Evolutionary conservation across 176 grass and related monocot genomes (phyloP), one percentile per base, ranked within the genome.

Genomic region (Triticum urartu): DNA sequence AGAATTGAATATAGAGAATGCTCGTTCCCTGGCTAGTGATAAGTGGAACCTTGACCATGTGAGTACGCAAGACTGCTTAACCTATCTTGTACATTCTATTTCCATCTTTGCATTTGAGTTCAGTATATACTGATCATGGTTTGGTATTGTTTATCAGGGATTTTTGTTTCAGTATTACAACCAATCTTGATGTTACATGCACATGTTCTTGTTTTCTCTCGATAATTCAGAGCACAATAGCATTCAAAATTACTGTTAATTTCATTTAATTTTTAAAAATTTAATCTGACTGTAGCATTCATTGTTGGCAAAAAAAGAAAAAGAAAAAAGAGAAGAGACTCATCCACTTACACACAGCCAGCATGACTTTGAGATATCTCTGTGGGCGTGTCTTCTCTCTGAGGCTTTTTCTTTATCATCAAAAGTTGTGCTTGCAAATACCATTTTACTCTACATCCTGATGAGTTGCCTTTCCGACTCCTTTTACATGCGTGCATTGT

Each of bases 21-120:
- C 96, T 65, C 96, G 93, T 60, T 92, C 90, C 66, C 72, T 91
- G 79, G 88, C 90, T 80, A 94, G 90, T 66, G 84, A 95, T 60
- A 90, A 80, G 77, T 98, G 96, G 93, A 98, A 87, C 86, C 83
- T 91, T 64, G 90, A 94, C 77, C 81, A 91, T 48, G 96, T 98
- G 83, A 74, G 89, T 83, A 54, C 10, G 3, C 45, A 33, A 20
- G 7, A 6, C 45, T 76, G 43, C 45, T 54, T 20, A 54, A 76
- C 25, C 25, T 25, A 2, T 30, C 25, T 76, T 75, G 13, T 20
- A 52, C 43, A 50, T 32, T 20, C 0, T 59, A 3, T 9, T 59
- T 74, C 1, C 69, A 39, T 35, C 8, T n/a, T 21, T 32, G 13
- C 1, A 28, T 7, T 9, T 9, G 15, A 20, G 32, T 68, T 20